These are phyloP conservation scores for Pyrenula aspistea DNA, from an alignment of 495 filamentous ascomycete species.

Conservation along the genomic window DNA sequence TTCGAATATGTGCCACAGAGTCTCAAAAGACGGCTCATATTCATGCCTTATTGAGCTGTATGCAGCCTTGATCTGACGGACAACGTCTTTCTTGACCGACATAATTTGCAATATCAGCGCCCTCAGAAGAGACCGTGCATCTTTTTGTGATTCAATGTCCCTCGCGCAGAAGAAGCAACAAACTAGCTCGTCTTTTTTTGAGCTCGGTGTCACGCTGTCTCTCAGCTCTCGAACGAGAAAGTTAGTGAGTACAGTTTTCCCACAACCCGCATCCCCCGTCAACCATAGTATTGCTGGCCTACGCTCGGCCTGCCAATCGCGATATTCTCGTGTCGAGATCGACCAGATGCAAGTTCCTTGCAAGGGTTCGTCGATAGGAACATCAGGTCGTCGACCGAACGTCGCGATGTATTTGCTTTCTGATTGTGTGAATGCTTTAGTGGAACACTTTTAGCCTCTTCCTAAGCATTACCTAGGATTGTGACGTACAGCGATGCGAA, in stretches of 20 bases:
- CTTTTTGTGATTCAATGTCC: neutral
- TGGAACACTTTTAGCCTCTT: neutral
- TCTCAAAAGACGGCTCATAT: neutral
- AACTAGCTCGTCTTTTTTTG: neutral
- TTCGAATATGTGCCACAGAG: neutral
- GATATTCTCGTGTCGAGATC: neutral
- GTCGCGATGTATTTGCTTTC: neutral
- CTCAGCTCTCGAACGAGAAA: neutral
- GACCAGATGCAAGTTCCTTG: neutral
- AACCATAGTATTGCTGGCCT: neutral
- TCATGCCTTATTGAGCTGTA: neutral
- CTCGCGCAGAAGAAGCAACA: neutral
- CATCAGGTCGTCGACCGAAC: neutral
- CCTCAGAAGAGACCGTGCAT: neutral
- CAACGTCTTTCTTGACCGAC: neutral
- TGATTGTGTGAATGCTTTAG: neutral
- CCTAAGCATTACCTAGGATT: neutral
- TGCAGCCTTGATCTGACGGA: neutral
- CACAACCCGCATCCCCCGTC: neutral
- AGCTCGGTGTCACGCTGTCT: neutral
- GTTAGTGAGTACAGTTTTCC: neutral
- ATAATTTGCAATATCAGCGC: neutral
- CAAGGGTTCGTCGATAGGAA: neutral
- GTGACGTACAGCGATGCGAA: neutral
- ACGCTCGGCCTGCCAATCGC: neutral